A percentile compares a stretch with the other conserved stretches of the same genome.
These are phyloP conservation scores for Penicillium sp. DNA, from an alignment of 2,329 filamentous ascomycete genomes.

Conservation along the genomic window DNA sequence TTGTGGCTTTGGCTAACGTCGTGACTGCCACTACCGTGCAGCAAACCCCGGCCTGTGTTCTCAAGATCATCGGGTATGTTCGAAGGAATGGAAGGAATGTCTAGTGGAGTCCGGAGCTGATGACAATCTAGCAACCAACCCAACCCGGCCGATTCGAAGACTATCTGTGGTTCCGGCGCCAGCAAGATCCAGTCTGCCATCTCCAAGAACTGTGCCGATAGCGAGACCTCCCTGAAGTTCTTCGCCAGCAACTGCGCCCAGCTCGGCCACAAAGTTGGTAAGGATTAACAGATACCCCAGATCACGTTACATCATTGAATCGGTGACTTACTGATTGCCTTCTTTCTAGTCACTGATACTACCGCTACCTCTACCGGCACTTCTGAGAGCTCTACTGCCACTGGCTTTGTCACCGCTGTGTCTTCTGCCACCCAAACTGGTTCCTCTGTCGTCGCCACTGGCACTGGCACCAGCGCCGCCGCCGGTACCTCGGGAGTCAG, in stretches of 20 bases:
- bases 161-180: constrained; percentile 39
- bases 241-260: constrained; percentile 41
- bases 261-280: constrained; percentile 44
- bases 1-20: constrained; percentile 46
- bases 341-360: constrained; percentile 17
- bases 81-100: constrained; percentile 3
- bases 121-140: constrained; percentile 30
- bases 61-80: constrained; percentile 51
- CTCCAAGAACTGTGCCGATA: constrained; percentile 34
- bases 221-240: constrained; percentile 37
- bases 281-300: constrained; percentile 15
- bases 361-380: constrained; percentile 26
- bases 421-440: constrained; percentile 14
- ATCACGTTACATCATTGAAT: neutral
- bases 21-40: constrained; percentile 35
- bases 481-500: constrained; percentile 3
- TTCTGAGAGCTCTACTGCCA: constrained; percentile 24
- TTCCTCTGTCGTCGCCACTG: constrained; percentile 22
- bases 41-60: constrained; percentile 50
- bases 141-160: constrained; percentile 39
- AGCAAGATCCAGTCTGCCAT: constrained; percentile 39
- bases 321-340: constrained; percentile 4
- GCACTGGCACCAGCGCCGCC: constrained; percentile 12
- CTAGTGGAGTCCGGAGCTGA: constrained; percentile 19
- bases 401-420: constrained; percentile 24